phyloP scores from a whole-genome alignment of 345 rosid species.

The Hibiscus tridactylites region DNA sequence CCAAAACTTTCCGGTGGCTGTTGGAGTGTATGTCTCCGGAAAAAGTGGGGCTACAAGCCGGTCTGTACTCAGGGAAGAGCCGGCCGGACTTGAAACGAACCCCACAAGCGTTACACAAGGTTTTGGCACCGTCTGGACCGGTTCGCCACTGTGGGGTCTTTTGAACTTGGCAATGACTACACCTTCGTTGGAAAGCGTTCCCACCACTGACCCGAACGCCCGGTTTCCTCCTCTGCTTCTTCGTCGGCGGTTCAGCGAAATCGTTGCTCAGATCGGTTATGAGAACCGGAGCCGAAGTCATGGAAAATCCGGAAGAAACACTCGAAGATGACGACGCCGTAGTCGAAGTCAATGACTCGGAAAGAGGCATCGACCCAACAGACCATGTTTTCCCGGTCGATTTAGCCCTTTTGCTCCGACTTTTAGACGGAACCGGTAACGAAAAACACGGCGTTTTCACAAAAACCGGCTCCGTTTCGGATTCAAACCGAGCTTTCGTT shows the following conservation, averaged over 20 bases:
- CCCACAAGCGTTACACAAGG: constrained; percentile 56
- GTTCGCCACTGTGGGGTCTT: constrained; percentile 64
- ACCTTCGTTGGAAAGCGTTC: constrained; percentile 29
- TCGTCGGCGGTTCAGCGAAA: constrained; percentile 17
- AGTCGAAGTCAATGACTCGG: constrained; percentile 24
- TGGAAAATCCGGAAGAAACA: constrained; percentile 17
- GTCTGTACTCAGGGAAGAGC: constrained; percentile 52
- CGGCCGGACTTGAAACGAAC: constrained; percentile 56
- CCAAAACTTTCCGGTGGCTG: constrained; percentile 46
- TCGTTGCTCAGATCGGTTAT: not conserved
- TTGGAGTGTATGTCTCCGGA: constrained; percentile 39
- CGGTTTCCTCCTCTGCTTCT: constrained; percentile 28
- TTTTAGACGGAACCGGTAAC: constrained; percentile 26
- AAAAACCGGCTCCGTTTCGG: constrained; percentile 5
- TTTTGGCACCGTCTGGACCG: constrained; percentile 54
- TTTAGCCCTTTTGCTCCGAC: constrained; percentile 36
- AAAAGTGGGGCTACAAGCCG: constrained; percentile 58
- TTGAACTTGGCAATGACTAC: constrained; percentile 48
- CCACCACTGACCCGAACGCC: constrained; percentile 21
- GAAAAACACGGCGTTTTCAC: constrained; percentile 17
- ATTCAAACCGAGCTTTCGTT: constrained; percentile 8
- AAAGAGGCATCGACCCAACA: constrained; percentile 3
- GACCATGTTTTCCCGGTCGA: constrained; percentile 24
- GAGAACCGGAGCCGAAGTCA: not conserved
- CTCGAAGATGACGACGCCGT: constrained; percentile 18